Evolutionary conservation across 805 yeast genomes (phyloP).

Genomic region (Ogataea sp.): DNA sequence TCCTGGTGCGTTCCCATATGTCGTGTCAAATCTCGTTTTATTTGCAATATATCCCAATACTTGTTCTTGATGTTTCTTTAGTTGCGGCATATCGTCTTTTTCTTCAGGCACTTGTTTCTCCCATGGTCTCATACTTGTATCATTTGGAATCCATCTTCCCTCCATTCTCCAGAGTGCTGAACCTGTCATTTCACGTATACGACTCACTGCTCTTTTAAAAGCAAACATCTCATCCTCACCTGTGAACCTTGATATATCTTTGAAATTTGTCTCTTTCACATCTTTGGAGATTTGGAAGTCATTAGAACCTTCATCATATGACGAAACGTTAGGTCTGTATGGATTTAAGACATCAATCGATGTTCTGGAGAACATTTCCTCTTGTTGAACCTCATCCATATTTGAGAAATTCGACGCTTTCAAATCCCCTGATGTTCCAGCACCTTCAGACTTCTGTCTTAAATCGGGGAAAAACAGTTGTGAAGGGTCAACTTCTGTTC

Average conservation of each 20-base stretch:
- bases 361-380: slow-evolving; percentile 64
- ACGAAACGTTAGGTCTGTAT: slow-evolving; percentile 59
- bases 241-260: slow-evolving; percentile 48
- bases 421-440: too few relatives aligned
- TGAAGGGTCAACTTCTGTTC: slow-evolving; percentile 42
- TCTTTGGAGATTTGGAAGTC: slow-evolving; percentile 16
- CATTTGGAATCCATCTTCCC: slow-evolving; percentile 49
- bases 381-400: slow-evolving; percentile 41
- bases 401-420: too few relatives aligned
- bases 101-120: slow-evolving; percentile 26
- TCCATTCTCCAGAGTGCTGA: slow-evolving; percentile 37
- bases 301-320: slow-evolving; percentile 44
- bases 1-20: slow-evolving; percentile 27
- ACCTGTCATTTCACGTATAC: slow-evolving; percentile 37
- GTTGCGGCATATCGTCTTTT: neutral
- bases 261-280: slow-evolving; percentile 29
- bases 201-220: slow-evolving; percentile 58
- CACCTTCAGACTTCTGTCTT: slow-evolving; percentile 5
- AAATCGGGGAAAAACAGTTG: slow-evolving; percentile 56
- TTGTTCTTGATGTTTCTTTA: too few relatives aligned
- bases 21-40: slow-evolving; percentile 1
- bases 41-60: neutral
- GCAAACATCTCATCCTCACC: slow-evolving; percentile 78
- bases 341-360: slow-evolving; percentile 53
- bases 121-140: slow-evolving; percentile 50